Evolutionary conservation across 108 stramenopile genomes (phyloP).

Genomic region (Seminavis robusta): DNA sequence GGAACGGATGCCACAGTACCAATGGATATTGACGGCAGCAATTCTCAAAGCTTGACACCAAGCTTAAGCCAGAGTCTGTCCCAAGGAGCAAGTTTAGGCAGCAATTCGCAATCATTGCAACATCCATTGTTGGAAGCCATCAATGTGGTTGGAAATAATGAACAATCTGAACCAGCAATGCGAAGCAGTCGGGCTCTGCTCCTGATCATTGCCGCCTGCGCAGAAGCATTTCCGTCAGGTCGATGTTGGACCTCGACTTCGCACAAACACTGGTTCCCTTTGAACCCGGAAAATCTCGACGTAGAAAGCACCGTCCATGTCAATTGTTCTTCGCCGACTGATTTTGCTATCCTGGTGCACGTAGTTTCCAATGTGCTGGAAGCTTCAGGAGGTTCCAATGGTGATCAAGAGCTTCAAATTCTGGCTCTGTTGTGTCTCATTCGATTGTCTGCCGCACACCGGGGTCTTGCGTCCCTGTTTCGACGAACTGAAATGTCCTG

Average conservation of each 20-base stretch:
- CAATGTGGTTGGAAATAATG: no score
- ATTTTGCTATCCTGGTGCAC: conserved; percentile 55
- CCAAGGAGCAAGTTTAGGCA: no score
- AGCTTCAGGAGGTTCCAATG: conserved; percentile 46
- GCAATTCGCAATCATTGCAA: no score
- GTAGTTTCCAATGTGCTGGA: conserved; percentile 51
- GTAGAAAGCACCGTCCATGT: conserved; percentile 31
- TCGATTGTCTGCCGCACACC: conserved; percentile 55
- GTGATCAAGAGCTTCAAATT: conserved; percentile 47
- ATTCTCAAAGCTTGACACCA: no score
- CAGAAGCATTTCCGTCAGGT: conserved; percentile 71
- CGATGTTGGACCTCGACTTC: conserved; percentile 62
- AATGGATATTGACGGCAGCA: no score
- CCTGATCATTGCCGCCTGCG: conserved; percentile 58
- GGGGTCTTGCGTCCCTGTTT: conserved; percentile 18
- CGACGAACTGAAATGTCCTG: background rate
- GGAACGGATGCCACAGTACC: no score
- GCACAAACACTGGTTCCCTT: conserved; percentile 39
- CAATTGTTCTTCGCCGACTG: conserved; percentile 42
- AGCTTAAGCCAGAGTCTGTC: no score
- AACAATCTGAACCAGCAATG: no score
- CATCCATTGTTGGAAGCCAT: no score
- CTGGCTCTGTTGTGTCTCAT: conserved; percentile 57
- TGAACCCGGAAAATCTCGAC: conserved; percentile 7
- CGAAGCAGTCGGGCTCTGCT: no score